Conservation (phyloP, 345 rosid genomes). For the Psidium friedrichsthalianum region DNA sequence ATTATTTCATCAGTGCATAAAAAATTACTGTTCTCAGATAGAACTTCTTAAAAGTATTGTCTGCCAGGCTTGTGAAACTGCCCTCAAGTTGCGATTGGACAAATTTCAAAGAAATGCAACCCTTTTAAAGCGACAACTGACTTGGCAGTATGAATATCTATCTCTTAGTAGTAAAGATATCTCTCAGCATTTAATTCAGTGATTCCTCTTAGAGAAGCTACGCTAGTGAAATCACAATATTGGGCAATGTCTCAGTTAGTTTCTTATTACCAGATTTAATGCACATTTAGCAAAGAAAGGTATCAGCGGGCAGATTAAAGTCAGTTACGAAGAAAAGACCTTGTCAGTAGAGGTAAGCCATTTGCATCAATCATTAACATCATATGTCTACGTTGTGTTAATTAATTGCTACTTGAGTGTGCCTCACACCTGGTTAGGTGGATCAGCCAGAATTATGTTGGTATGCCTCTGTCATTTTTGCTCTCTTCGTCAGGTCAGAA, state of each 20-base stretch:
- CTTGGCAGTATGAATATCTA: conserved; percentile 61
- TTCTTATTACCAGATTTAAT: conserved; percentile 49
- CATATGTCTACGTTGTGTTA: background rate
- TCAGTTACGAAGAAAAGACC: conserved; percentile 65
- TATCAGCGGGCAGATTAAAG: conserved; percentile 65
- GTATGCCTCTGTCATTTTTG: background rate
- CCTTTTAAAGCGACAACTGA: conserved; percentile 51
- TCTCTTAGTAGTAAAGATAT: background rate
- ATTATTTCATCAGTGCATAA: background rate
- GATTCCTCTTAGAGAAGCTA: background rate
- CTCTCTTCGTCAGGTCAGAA: conserved; percentile 53
- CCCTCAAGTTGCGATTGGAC: conserved; percentile 46
- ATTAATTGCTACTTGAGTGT: background rate
- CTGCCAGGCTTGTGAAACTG: conserved; percentile 53
- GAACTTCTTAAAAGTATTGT: background rate
- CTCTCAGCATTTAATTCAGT: background rate
- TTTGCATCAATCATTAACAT: background rate
- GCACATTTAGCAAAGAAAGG: conserved; percentile 82
- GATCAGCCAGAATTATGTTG: background rate
- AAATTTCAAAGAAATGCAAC: conserved; percentile 61
- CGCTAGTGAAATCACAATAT: background rate
- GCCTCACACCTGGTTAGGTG: background rate
- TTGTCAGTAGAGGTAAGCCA: conserved; percentile 63
- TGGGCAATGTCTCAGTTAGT: background rate
- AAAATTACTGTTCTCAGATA: background rate